Conservation (phyloP, 2,329 filamentous ascomycete genomes). For the Fusarium bulbicola region DNA sequence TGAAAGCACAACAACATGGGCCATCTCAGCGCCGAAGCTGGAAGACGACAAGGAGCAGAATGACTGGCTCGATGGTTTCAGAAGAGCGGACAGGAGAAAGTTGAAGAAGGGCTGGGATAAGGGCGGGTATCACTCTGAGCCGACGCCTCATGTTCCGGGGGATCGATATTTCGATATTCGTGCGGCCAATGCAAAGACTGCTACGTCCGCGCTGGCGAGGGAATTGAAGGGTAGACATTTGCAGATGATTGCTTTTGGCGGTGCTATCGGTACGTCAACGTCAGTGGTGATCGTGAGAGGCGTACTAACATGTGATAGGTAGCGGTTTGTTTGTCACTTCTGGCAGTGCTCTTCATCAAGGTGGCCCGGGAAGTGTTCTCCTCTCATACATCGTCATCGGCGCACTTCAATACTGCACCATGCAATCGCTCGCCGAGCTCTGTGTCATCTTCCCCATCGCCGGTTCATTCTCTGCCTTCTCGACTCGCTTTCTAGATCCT, state of each 20-base stretch:
- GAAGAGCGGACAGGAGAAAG: conserved; percentile 29
- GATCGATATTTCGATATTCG: conserved; percentile 64
- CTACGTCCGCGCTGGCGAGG: conserved; percentile 77
- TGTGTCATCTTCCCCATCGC: conserved; percentile 90
- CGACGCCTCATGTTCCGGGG: conserved; percentile 34
- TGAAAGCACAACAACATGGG: conserved; percentile 13
- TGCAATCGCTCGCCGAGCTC: conserved; percentile 91
- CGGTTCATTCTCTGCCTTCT: conserved; percentile 91
- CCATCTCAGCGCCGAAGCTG: conserved; percentile 16
- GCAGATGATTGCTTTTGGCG: conserved; percentile 98
- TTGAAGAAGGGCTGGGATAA: conserved; percentile 37
- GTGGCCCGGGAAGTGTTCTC: conserved; percentile 80
- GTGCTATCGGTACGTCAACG: conserved; percentile 74
- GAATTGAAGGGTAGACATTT: conserved; percentile 85
- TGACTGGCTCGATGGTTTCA: conserved; percentile 38
- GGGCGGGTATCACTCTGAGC: conserved; percentile 26
- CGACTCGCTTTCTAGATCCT: conserved; percentile 92
- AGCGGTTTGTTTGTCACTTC: conserved; percentile 92
- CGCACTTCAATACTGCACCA: conserved; percentile 88
- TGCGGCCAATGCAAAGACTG: conserved; percentile 75
- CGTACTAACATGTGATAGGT: conserved; percentile 52
- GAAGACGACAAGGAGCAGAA: conserved; percentile 10
- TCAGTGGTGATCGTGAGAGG: not conserved
- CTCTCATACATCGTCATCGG: conserved; percentile 82
- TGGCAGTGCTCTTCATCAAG: conserved; percentile 73